Evolutionary conservation across 2,329 filamentous ascomycete species (phyloP), one percentile per base, ranked within the genome.

Genomic region (Dactylellina cionopaga): DNA sequence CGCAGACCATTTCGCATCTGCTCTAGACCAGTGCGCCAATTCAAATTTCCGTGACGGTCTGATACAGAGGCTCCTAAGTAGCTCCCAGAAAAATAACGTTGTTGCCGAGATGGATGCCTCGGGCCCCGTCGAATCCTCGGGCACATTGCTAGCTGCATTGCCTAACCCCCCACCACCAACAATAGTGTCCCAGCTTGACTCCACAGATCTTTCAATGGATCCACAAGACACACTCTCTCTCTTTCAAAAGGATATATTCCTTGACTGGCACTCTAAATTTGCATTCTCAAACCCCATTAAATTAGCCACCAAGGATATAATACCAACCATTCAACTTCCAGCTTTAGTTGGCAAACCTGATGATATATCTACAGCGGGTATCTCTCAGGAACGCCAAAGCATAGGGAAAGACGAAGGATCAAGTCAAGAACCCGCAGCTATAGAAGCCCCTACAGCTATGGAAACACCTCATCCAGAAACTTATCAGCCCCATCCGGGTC

Each of bases 241-340:
- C 3, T 65, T 72, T 35, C 52, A 43, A 37, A 65, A 72, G 44
- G 68, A 72, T 17, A 33, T 72, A 15, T 72, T 72, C 43, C 68
- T 72, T 25, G 68, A 72, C 46, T 72, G 68, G 68, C 68, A 72
- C 24, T 65, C 59, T 17, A 72, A 72, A 47, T 72, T 72, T 54
- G 68, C 68, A 33, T 72, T 72, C 54, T 52, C 68, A 17, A 24
- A 33, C 22, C 59, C 68, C 25, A 56, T 51, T 4, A 65, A 52
- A 41, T 31, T 72, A 58, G 59, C 51, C 35, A 46, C 52, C 44
- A 72, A 72, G 44, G 68, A 72, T 27, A 46, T 72, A 3, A 37
- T 65, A 22, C 68, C 68, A 41, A 72, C 68, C 7, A 72, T 72
- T 24, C 35, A 54, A 6, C 41, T 72, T 17, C 39, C 31, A 17